A percentile compares a stretch with the other conserved stretches of the same genome.
These are phyloP conservation scores for Bipolaris bicolor DNA, from an alignment of 2,329 filamentous ascomycete species.

Conservation along the genomic window DNA sequence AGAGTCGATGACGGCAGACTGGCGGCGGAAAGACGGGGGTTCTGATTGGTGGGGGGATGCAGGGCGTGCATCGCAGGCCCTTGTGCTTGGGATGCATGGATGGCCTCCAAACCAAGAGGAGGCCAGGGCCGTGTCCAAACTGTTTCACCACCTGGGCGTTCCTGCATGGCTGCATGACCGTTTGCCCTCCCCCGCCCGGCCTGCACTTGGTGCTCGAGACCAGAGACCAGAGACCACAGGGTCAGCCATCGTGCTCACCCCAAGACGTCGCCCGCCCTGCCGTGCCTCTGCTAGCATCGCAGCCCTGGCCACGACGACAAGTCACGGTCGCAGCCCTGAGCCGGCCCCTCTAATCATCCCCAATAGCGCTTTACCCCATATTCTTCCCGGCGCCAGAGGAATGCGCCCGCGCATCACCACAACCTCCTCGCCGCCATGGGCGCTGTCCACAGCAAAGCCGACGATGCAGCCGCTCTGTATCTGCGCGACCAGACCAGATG, in stretches of 20 bases:
- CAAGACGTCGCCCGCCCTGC: neutral
- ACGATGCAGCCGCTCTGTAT: constrained; percentile 77
- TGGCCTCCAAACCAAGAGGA: neutral
- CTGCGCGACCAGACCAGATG: constrained; percentile 91
- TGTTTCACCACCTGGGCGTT: constrained; percentile 17
- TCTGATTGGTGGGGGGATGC: constrained; percentile 19
- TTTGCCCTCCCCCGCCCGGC: neutral
- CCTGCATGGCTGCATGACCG: constrained; percentile 1
- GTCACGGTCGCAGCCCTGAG: constrained; percentile 15
- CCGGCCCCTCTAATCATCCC: constrained; percentile 23
- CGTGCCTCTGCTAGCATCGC: neutral
- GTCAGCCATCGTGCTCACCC: no score
- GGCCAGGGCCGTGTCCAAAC: neutral
- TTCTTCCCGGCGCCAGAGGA: constrained; percentile 36
- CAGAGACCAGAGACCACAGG: neutral
- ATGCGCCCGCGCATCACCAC: constrained; percentile 37
- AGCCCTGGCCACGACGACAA: neutral
- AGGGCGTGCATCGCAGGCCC: neutral
- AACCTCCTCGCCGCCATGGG: constrained; percentile 68
- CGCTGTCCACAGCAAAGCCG: constrained; percentile 85
- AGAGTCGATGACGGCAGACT: neutral
- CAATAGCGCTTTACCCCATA: constrained; percentile 36
- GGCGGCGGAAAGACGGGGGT: constrained; percentile 24
- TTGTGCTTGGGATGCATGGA: neutral
- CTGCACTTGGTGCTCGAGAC: neutral